Base-by-base conservation (phyloP, 306 rosid genomes). In the Heteromeles arbutifolia region DNA sequence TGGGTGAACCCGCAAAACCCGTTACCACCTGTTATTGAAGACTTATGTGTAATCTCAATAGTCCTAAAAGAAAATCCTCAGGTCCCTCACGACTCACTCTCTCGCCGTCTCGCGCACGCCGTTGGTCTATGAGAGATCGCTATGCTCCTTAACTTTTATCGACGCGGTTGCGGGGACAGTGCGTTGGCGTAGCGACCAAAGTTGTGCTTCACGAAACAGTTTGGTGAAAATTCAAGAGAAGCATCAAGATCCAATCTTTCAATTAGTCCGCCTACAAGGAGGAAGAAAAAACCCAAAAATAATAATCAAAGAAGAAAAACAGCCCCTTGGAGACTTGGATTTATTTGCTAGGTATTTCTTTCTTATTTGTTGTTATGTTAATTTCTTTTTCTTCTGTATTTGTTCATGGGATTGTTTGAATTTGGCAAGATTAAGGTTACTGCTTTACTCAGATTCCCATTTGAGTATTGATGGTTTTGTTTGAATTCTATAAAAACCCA, bases 201-300 rank as follows among this genome's bases (percentile, higher is more conserved):
- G 50, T 31, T 31, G 34, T 56, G 52, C 52, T 72, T 56, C 11
- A 72, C 66, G 21, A 57, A 72, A 72, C 39, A 8, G 67, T 56
- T 5, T 24, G n/a, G 11, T 8, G n/a, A 15, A 34, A 15, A 3
- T 48, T 7, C 11, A 63, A 58, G 56, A 8, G 13, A 24, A 24
- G 21, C 25, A 5, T 48, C 21, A 73, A 73, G 77, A 43, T 73
- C 77, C 77, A 73, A 73, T 73, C 77, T 73, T 61, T 24, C 26
- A 31, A 22, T 8, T 32, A 39, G 13, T 5, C 37, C n/a, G 2
- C 21, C 45, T 14, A n/a, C 25, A 9, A 21, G 58, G 41, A 72
- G 29, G 9, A 70, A 10, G 3, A n/a, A 14, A 15, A 17, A 15
- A 73, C 67, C 67, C 76, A 13, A 34, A 72, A 72, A 54, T 13